phyloP scores from a whole-genome alignment of 495 filamentous ascomycete species.

The Xylaria sp. region DNA sequence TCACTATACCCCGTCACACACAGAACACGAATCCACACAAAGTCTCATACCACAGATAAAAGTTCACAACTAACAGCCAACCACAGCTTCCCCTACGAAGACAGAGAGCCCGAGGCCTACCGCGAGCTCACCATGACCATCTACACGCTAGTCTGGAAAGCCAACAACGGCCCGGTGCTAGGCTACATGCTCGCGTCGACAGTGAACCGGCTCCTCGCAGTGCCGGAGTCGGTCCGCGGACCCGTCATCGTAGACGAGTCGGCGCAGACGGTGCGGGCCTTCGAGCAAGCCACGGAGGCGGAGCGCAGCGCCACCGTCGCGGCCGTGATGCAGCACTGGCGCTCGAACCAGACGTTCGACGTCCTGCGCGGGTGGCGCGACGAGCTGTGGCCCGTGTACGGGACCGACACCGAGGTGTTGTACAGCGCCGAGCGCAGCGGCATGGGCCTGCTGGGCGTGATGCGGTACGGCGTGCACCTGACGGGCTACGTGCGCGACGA shows the following conservation, averaged over 20 bases:
- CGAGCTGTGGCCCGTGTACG: conserved; percentile 87
- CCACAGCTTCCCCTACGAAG: conserved; percentile 71
- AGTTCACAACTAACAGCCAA: conserved; percentile 18
- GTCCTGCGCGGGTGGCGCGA: conserved; percentile 84
- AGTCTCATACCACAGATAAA: background rate
- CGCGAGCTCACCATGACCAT: conserved; percentile 55
- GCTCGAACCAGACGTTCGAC: conserved; percentile 67
- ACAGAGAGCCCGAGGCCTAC: conserved; percentile 60
- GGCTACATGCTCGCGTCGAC: conserved; percentile 69
- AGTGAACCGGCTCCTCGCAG: conserved; percentile 57
- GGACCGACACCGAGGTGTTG: conserved; percentile 64
- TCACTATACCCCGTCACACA: background rate
- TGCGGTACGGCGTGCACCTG: conserved; percentile 91
- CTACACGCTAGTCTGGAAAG: conserved; percentile 56
- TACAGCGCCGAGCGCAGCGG: conserved; percentile 83
- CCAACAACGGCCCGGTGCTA: conserved; percentile 55
- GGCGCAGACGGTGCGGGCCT: conserved; percentile 57
- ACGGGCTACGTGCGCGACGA: conserved; percentile 69
- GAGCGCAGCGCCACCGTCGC: conserved; percentile 68
- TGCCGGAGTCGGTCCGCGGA: conserved; percentile 56
- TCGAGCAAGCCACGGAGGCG: conserved; percentile 54
- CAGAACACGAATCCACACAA: background rate
- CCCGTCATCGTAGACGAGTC: conserved; percentile 60
- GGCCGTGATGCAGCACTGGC: conserved; percentile 67
- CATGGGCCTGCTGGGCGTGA: conserved; percentile 80